Conservation (phyloP, 78 protist genomes). For the Pigoraptor vietnamica region DNA sequence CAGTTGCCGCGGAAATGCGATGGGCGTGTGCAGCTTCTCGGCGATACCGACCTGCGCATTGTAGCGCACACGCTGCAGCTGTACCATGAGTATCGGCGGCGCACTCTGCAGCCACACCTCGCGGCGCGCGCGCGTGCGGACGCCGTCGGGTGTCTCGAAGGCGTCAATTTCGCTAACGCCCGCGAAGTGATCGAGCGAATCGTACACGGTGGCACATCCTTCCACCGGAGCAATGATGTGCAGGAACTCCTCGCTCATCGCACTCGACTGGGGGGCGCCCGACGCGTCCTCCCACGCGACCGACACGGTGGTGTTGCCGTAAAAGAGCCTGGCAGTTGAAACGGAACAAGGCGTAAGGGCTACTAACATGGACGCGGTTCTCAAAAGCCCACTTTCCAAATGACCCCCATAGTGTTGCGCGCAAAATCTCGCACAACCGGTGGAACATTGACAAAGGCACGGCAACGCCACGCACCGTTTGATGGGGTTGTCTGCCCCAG, state of each 20-base stretch:
- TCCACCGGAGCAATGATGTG: background rate
- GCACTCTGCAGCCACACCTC: background rate
- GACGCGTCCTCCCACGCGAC: background rate
- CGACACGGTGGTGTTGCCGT: background rate
- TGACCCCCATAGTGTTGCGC: too few species aligned
- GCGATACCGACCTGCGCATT: background rate
- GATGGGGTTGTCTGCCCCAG: background rate
- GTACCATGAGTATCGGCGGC: background rate
- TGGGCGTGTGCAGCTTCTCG: background rate
- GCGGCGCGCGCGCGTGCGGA: background rate
- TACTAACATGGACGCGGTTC: too few species aligned
- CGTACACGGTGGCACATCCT: background rate
- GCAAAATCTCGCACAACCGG: too few species aligned
- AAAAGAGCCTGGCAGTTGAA: background rate
- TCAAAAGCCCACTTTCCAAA: too few species aligned
- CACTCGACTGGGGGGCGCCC: background rate
- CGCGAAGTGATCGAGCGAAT: background rate
- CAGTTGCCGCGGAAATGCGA: background rate
- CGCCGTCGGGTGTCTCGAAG: too few species aligned
- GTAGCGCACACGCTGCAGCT: slow-evolving; percentile 13
- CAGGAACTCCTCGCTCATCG: background rate
- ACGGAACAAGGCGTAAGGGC: too few species aligned
- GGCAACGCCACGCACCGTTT: background rate
- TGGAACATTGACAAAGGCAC: too few species aligned
- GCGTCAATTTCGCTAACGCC: background rate